A percentile compares a stretch with the other conserved stretches of the same genome.
Conservation (phyloP, 2,329 filamentous ascomycete species). For the Pyricularia grisea region DNA sequence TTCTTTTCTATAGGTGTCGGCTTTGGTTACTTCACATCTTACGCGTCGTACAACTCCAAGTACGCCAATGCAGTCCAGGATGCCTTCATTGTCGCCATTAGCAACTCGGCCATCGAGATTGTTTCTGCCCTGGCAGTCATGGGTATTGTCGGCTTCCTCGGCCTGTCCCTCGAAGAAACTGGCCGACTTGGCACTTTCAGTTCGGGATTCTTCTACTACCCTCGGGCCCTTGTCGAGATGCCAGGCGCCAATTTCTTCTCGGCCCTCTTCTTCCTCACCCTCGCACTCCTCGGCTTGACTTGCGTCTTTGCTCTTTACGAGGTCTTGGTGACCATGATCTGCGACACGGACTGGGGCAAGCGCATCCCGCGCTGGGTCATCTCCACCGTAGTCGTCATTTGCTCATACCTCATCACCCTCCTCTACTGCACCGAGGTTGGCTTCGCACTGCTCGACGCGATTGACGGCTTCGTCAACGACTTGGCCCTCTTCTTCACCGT, state of each 20-base stretch:
- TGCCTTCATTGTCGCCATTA: not conserved
- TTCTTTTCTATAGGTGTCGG: not conserved
- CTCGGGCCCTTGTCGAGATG: not conserved
- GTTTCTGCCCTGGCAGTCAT: not conserved
- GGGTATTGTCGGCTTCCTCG: not conserved
- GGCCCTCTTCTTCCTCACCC: constrained; percentile 1
- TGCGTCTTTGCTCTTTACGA: not conserved
- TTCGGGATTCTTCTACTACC: not conserved
- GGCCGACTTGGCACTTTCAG: not conserved
- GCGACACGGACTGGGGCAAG: not conserved
- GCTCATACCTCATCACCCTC: not conserved
- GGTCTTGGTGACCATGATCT: not conserved
- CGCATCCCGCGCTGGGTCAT: not conserved
- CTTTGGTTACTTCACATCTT: not conserved
- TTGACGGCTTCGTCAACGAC: not conserved
- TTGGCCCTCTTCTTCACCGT: not conserved
- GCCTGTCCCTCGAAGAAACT: not conserved
- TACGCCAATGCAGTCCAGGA: not conserved
- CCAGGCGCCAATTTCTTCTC: not conserved
- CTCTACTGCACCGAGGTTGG: not conserved
- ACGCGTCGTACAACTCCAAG: not conserved
- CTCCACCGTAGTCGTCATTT: not conserved
- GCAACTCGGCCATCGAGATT: constrained; percentile 1
- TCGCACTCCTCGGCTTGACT: not conserved
- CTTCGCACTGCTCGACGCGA: not conserved